Percentiles rank a stretch among this genome's conserved stretches.
phyloP scores from a whole-genome alignment of 495 filamentous ascomycete species.

The Lentithecium fluviatile region DNA sequence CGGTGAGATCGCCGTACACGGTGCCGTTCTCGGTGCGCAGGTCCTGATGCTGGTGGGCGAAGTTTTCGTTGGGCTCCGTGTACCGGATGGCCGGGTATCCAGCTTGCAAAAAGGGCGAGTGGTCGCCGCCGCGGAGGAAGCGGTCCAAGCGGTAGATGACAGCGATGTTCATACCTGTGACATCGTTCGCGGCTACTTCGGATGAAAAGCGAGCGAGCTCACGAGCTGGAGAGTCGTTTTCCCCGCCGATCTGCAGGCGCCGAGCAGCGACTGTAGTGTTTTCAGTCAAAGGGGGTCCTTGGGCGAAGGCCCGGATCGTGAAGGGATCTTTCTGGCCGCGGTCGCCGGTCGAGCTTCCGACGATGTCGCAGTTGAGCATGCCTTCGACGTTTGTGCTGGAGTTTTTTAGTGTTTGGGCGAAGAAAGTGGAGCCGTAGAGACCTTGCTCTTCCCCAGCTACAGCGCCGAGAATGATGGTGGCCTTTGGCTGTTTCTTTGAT shows the following conservation, averaged over 20 bases:
- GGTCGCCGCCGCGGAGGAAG: slow-evolving; percentile 55
- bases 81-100: slow-evolving; percentile 54
- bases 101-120: slow-evolving; percentile 50
- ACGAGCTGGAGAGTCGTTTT: slow-evolving; percentile 55
- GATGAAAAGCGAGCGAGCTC: slow-evolving; percentile 55
- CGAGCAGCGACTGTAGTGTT: slow-evolving; percentile 36
- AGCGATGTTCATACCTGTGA: slow-evolving; percentile 44
- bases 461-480: slow-evolving; percentile 55
- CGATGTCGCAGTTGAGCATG: slow-evolving; percentile 56
- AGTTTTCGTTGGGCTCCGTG: slow-evolving; percentile 56
- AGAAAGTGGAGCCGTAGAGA: slow-evolving; percentile 49
- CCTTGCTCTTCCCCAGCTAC: slow-evolving; percentile 56
- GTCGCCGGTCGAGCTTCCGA: slow-evolving; percentile 48
- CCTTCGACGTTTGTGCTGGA: slow-evolving; percentile 50
- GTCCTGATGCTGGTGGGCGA: slow-evolving; percentile 56
- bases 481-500: slow-evolving; percentile 45
- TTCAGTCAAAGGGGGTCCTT: slow-evolving; percentile 46
- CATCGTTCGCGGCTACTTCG: slow-evolving; percentile 41
- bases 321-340: slow-evolving; percentile 46
- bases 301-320: slow-evolving; percentile 53
- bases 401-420: slow-evolving; percentile 51
- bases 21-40: slow-evolving; percentile 48
- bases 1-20: slow-evolving; percentile 52
- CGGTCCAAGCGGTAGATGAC: slow-evolving; percentile 55
- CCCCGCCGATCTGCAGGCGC: slow-evolving; percentile 49